Evolutionary conservation across 257 asterid species (phyloP), one percentile per base, ranked within the genome.

Genomic region (Marsdenia floribunda): DNA sequence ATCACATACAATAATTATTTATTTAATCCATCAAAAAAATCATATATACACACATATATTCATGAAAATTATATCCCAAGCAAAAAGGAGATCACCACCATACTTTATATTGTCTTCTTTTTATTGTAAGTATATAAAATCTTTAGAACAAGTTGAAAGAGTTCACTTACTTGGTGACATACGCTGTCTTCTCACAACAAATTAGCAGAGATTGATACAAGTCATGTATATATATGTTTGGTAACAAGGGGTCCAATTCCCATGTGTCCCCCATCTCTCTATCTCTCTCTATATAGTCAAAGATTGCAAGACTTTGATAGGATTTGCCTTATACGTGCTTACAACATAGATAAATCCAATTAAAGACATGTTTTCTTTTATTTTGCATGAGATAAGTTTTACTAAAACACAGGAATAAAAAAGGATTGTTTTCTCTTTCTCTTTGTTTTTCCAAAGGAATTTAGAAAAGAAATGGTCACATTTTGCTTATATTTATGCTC

Each of bases 161-260:
- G 19, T 12, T 26, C 66, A 63, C 18, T 14, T 44, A 63, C 68
- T 29, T 33, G 3, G 16, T 14, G 68, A 63, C 46, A 63, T 7
- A 63, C 46, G 6, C 13, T 29, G 46, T 63, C 68, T 26, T 29
- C 42, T 63, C 68, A 12, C 68, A 15, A 14, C 8, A 33, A 10
- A 63, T 14, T 35, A 15, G 10, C 22, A 33, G n/a, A 8, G 68
- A 14, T 33, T 29, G 46, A 33, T 29, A 15, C 46, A 29, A 3
- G n/a, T 35, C 46, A 63, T 33, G 68, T 6, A 35, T 63, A 63
- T 33, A 46, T 6, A 35, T 63, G 46, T 15, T 63, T 33, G 46
- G 68, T 44, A 33, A 63, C 18, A 33, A 49, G 37, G 46, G 68
- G 68, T 35, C 68, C 68, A 63, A 63, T 63, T 63, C 68, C 68